Evolutionary conservation across 768 basidiomycete genomes (phyloP).

Genomic region (Amanita rubescens): DNA sequence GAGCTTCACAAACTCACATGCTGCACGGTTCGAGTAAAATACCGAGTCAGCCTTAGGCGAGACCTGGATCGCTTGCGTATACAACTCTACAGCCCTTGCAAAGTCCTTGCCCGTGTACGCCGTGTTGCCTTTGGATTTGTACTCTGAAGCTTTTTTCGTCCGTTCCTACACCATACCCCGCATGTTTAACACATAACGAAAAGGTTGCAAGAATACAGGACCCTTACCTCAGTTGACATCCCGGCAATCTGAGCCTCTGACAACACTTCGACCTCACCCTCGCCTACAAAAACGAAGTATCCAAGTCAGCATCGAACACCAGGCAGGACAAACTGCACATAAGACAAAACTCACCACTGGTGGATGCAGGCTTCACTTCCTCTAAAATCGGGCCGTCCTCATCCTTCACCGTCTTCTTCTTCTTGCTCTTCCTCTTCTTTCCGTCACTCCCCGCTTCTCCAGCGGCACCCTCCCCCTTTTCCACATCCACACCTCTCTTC

Average conservation of each 20-base stretch:
- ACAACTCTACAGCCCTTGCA: constrained; percentile 49
- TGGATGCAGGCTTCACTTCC: constrained; percentile 29
- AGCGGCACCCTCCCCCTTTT: constrained; percentile 37
- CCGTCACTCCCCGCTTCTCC: constrained; percentile 20
- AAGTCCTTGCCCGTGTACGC: constrained; percentile 62
- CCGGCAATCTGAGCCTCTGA: constrained; percentile 48
- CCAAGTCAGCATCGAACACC: constrained; percentile 11
- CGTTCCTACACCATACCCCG: constrained; percentile 37
- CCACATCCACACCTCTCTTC: constrained; percentile 26
- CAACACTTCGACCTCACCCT: constrained; percentile 32
- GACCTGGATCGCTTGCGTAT: constrained; percentile 69
- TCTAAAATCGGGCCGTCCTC: constrained; percentile 66
- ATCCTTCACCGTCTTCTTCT: constrained; percentile 47
- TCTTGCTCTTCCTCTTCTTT: constrained; percentile 40
- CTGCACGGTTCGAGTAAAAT: constrained; percentile 95
- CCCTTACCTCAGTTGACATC: constrained; percentile 52
- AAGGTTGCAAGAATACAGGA: background rate
- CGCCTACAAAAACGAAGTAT: constrained; percentile 8
- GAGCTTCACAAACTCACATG: constrained; percentile 52
- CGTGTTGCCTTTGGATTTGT: constrained; percentile 69
- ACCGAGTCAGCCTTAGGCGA: constrained; percentile 82
- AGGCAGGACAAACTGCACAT: constrained; percentile 5
- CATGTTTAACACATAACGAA: background rate
- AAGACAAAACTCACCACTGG: constrained; percentile 21
- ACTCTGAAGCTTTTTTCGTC: constrained; percentile 47